phyloP scores from a whole-genome alignment of 441 rosid genomes.

The Populus hybrid region DNA sequence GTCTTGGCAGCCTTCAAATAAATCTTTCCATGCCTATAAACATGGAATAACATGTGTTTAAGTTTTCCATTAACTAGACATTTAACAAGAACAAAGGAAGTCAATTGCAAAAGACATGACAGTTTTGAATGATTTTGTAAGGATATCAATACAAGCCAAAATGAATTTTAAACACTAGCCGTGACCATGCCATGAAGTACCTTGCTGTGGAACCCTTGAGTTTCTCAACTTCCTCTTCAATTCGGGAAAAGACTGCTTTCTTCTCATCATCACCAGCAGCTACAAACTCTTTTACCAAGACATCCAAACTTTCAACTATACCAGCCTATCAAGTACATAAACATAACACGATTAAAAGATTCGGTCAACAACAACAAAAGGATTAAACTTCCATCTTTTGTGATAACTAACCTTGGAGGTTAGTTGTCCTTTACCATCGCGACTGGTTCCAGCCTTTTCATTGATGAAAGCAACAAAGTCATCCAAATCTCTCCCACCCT shows the following conservation, averaged over 20 bases:
- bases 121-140: not conserved
- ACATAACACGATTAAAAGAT: conserved; percentile 1
- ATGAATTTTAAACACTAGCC: not conserved
- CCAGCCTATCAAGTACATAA: conserved; percentile 58
- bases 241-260: conserved; percentile 54
- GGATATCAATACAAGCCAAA: not conserved
- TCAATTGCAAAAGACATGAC: not conserved
- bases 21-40: conserved; percentile 63
- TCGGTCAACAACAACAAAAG: not conserved
- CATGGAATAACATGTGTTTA: not conserved
- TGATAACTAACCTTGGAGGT: conserved; percentile 56
- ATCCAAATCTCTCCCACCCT: conserved; percentile 78
- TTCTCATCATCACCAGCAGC: conserved; percentile 73
- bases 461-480: conserved; percentile 85
- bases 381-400: not conserved
- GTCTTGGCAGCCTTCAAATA: conserved; percentile 73
- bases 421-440: conserved; percentile 81
- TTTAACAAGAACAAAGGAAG: not conserved
- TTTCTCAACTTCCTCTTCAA: conserved; percentile 72
- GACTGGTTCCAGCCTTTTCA: conserved; percentile 72
- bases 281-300: conserved; percentile 76
- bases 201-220: conserved; percentile 66
- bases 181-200: conserved; percentile 27
- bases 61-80: not conserved
- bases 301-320: conserved; percentile 64